Percentiles rank a stretch among this genome's conserved stretches.
These are phyloP conservation scores for Rhodotorula taiwanensis DNA, from an alignment of 768 basidiomycete genomes.

Conservation along the genomic window DNA sequence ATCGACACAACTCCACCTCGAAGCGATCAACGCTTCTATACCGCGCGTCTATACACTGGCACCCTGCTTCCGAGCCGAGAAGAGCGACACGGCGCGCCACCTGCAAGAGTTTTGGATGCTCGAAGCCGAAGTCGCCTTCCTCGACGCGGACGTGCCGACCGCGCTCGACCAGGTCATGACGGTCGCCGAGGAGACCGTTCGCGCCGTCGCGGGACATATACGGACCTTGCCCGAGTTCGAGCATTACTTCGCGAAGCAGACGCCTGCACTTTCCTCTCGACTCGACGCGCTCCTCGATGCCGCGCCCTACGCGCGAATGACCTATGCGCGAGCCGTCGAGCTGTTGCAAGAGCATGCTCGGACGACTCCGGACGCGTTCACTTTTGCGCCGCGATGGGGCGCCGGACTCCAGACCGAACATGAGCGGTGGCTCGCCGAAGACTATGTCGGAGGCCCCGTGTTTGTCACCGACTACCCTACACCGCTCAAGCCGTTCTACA, in stretches of 20 bases:
- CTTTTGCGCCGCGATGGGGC: conserved; percentile 55
- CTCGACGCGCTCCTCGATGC: conserved; percentile 1
- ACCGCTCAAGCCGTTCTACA: conserved; percentile 87
- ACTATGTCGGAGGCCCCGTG: conserved; percentile 62
- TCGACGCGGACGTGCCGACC: conserved; percentile 20
- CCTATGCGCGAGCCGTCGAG: conserved; percentile 68
- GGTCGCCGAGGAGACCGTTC: conserved; percentile 56
- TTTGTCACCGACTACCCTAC: conserved; percentile 89
- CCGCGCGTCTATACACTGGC: conserved; percentile 84
- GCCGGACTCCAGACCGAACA: conserved; percentile 75
- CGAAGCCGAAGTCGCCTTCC: conserved; percentile 81
- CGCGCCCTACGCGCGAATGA: conserved; percentile 62
- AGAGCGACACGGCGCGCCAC: conserved; percentile 78
- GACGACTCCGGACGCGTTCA: conserved; percentile 7
- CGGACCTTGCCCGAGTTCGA: conserved; percentile 22
- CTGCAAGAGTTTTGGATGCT: conserved; percentile 99
- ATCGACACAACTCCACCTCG: conserved; percentile 91
- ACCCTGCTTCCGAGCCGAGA: conserved; percentile 91
- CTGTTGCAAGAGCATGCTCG: conserved; percentile 49
- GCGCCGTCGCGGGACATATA: conserved; percentile 42
- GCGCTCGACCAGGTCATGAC: conserved; percentile 53
- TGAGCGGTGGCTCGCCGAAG: conserved; percentile 79
- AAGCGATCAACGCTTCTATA: conserved; percentile 69
- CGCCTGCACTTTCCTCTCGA: neutral
- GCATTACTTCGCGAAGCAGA: conserved; percentile 14